phyloP scores from a whole-genome alignment of 306 rosid genomes.

The Cicer bijugum region DNA sequence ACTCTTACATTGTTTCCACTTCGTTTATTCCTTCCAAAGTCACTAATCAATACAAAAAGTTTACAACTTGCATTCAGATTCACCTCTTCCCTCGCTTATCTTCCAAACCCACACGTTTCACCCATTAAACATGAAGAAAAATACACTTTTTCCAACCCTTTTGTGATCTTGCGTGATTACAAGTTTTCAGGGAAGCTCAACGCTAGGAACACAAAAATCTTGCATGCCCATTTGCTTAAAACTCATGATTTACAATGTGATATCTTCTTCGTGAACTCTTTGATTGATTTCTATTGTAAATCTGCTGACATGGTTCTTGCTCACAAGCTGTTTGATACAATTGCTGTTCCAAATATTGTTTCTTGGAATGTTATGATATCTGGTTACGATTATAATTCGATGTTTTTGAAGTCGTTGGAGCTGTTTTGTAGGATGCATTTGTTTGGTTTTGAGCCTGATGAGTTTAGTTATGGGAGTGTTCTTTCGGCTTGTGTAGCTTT shows the following conservation, averaged over 20 bases:
- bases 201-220: conserved; percentile 44
- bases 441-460: conserved; percentile 51
- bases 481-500: conserved; percentile 67
- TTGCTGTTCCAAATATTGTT: conserved; percentile 49
- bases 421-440: conserved; percentile 59
- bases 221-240: conserved; percentile 61
- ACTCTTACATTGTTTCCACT: neutral
- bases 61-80: conserved; percentile 47
- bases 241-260: conserved; percentile 48
- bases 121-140: conserved; percentile 18
- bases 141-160: conserved; percentile 42
- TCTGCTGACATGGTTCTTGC: conserved; percentile 41
- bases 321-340: conserved; percentile 44
- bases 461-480: conserved; percentile 68
- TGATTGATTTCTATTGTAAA: conserved; percentile 39
- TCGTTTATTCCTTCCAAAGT: conserved; percentile 30
- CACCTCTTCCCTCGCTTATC: conserved; percentile 49
- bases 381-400: conserved; percentile 52
- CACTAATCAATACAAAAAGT: conserved; percentile 36
- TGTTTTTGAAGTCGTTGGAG: conserved; percentile 56
- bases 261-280: conserved; percentile 50
- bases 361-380: conserved; percentile 83
- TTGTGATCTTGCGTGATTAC: conserved; percentile 49
- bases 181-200: conserved; percentile 42
- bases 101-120: conserved; percentile 10